phyloP scores from a whole-genome alignment of 169 alveolate species.

The Plasmodium cynomolgi region DNA sequence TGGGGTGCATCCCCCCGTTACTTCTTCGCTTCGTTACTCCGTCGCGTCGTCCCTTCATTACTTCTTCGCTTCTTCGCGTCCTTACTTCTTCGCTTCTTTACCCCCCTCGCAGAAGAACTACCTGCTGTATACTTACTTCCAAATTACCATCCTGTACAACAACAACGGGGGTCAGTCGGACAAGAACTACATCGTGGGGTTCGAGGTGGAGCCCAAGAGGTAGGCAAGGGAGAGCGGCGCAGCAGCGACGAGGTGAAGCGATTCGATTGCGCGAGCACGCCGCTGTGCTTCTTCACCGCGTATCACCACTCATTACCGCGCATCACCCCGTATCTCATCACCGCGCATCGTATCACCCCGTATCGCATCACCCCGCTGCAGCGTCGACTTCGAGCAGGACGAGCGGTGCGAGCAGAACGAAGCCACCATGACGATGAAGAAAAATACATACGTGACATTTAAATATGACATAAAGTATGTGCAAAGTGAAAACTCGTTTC shows the following conservation, averaged over 20 bases:
- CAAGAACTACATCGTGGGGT: conserved; percentile 83
- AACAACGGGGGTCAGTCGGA: conserved; percentile 5
- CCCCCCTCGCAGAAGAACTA: conserved; percentile 27
- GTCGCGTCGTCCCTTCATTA: background rate
- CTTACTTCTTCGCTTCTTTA: background rate
- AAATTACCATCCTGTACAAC: conserved; percentile 74
- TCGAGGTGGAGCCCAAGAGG: conserved; percentile 82
- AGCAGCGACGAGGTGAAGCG: background rate
- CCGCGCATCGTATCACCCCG: background rate
- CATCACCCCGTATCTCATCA: background rate
- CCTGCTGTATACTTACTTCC: conserved; percentile 71
- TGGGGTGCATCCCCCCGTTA: too few species aligned
- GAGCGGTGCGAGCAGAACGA: conserved; percentile 20
- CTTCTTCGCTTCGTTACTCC: too few species aligned
- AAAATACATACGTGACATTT: conserved; percentile 71
- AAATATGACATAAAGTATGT: conserved; percentile 89
- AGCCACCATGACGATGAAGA: conserved; percentile 18
- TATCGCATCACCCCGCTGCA: background rate
- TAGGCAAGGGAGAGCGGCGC: conserved; percentile 7
- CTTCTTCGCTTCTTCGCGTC: background rate
- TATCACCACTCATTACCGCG: background rate
- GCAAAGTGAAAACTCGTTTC: conserved; percentile 81
- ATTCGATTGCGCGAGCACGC: background rate
- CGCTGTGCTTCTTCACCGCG: conserved; percentile 8
- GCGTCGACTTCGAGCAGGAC: background rate